These are phyloP conservation scores for Epichloe coenophiala DNA, from an alignment of 2,329 filamentous ascomycete species.

Conservation along the genomic window DNA sequence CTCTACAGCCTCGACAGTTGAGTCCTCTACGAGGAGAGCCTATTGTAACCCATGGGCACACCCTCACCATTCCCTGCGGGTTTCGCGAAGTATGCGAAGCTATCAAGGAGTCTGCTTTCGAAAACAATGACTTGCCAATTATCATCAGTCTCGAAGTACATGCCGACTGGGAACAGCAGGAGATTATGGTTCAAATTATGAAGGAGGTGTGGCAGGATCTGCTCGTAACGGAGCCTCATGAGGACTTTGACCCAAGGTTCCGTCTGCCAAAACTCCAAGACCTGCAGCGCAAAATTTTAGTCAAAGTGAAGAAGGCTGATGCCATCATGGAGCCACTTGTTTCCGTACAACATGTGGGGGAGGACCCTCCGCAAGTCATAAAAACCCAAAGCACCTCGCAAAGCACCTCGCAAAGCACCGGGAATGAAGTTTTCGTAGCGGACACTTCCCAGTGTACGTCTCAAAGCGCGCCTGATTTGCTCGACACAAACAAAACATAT, in stretches of 20 bases:
- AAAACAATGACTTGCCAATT: slow-evolving; percentile 61
- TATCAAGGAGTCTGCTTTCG: slow-evolving; percentile 67
- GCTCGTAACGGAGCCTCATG: slow-evolving; percentile 48
- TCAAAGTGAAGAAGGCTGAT: slow-evolving; percentile 60
- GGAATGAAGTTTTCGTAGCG: background rate
- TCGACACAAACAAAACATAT: slow-evolving; percentile 15
- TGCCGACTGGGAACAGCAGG: slow-evolving; percentile 67
- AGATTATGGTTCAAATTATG: slow-evolving; percentile 90
- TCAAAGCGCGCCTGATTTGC: slow-evolving; percentile 14
- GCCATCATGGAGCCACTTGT: slow-evolving; percentile 14
- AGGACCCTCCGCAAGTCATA: slow-evolving; percentile 5
- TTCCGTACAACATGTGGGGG: background rate
- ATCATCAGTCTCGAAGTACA: slow-evolving; percentile 92
- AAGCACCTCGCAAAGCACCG: slow-evolving; percentile 11
- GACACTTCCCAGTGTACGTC: background rate
- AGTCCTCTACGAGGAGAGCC: slow-evolving; percentile 46
- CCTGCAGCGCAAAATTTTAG: slow-evolving; percentile 64
- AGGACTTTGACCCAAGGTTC: slow-evolving; percentile 36
- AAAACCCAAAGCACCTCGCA: too few species aligned
- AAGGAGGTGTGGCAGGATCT: slow-evolving; percentile 68
- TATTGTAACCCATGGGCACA: slow-evolving; percentile 71
- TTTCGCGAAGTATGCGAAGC: slow-evolving; percentile 79
- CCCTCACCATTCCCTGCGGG: slow-evolving; percentile 69
- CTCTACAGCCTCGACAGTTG: slow-evolving; percentile 4
- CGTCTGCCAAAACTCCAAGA: slow-evolving; percentile 57